Evolutionary conservation across 2,329 filamentous ascomycete genomes (phyloP).

Genomic region (Calonectria montana): DNA sequence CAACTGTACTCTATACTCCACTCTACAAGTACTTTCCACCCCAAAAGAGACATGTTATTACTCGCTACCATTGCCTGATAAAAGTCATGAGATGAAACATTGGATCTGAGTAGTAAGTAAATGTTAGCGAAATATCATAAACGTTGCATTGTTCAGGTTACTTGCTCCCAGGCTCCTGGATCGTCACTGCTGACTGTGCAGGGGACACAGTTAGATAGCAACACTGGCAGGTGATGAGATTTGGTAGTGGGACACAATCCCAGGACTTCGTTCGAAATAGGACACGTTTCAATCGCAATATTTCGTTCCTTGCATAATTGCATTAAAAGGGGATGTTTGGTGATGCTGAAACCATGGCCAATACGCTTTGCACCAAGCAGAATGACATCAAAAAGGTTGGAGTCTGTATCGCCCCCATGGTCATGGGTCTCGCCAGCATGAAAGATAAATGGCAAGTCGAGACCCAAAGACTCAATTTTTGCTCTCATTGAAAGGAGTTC

Average conservation of each 20-base stretch:
- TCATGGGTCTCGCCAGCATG: neutral
- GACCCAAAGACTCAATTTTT: neutral
- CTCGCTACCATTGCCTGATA: neutral
- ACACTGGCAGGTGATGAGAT: neutral
- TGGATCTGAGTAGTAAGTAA: neutral
- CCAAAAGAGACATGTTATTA: neutral
- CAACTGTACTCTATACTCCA: neutral
- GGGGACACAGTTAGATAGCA: neutral
- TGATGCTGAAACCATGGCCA: constrained; percentile 83
- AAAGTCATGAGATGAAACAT: neutral
- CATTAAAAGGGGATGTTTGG: constrained; percentile 84
- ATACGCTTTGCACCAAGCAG: constrained; percentile 83
- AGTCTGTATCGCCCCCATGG: neutral
- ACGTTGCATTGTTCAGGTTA: neutral
- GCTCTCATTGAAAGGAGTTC: neutral
- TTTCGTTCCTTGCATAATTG: constrained; percentile 84
- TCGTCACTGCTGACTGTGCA: neutral
- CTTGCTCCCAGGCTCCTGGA: neutral
- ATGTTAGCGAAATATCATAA: neutral
- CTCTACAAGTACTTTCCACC: neutral
- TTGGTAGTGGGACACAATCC: neutral
- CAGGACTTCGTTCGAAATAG: neutral
- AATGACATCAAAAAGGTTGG: constrained; percentile 68
- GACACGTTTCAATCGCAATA: constrained; percentile 76
- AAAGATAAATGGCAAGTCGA: neutral